Conservation (phyloP, 768 basidiomycete genomes). For the Amanita thiersii region DNA sequence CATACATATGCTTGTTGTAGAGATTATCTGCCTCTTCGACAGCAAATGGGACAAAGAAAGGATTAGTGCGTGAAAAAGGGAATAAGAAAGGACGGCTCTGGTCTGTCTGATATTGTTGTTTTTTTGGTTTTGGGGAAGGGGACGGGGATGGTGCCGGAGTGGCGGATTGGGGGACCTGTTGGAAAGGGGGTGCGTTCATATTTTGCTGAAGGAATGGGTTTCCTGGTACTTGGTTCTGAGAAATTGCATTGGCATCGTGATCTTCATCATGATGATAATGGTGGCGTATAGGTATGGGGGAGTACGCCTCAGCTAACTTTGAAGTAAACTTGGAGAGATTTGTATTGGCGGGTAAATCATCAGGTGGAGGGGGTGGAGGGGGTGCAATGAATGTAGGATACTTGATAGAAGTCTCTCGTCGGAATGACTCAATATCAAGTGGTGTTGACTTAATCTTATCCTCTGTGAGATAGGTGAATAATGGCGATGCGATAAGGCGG, state of each 20-base stretch:
- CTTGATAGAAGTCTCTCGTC: conserved; percentile 86
- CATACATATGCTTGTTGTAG: conserved; percentile 84
- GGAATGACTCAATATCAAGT: conserved; percentile 83
- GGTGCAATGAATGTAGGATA: conserved; percentile 89
- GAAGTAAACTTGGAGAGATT: conserved; percentile 35
- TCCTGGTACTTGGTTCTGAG: conserved; percentile 19
- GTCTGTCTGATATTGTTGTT: conserved; percentile 98
- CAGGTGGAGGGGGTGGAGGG: conserved; percentile 27
- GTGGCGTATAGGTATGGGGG: conserved; percentile 88
- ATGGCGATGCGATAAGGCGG: background rate
- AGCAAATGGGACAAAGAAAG: conserved; percentile 82
- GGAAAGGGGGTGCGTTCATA: conserved; percentile 10
- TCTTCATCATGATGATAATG: conserved; percentile 85
- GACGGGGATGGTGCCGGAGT: conserved; percentile 88
- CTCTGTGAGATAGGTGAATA: conserved; percentile 21
- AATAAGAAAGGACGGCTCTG: conserved; percentile 91
- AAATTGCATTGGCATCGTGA: conserved; percentile 16
- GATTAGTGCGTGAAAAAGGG: conserved; percentile 69
- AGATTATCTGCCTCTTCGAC: conserved; percentile 93
- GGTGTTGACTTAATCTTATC: conserved; percentile 84
- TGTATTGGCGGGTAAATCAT: conserved; percentile 24
- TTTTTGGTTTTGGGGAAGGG: conserved; percentile 82
- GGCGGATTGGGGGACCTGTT: conserved; percentile 45
- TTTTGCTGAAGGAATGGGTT: conserved; percentile 24
- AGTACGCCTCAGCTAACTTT: conserved; percentile 83